These are phyloP conservation scores for Microdochium bolleyi DNA, from an alignment of 2,329 filamentous ascomycete genomes.

Conservation along the genomic window DNA sequence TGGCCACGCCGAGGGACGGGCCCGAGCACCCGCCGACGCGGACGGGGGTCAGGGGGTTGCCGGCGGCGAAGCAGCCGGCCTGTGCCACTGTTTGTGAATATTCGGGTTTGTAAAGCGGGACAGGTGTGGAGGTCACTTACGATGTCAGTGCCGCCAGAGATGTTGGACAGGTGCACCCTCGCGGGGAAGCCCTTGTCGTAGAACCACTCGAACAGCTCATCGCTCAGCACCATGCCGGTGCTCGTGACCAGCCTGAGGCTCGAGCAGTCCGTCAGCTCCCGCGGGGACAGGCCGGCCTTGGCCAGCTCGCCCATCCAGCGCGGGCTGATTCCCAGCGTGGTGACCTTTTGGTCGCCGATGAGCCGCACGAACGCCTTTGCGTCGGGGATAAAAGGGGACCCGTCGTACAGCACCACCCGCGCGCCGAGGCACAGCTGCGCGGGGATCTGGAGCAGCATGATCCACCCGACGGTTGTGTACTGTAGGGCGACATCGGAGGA, in stretches of 20 bases:
- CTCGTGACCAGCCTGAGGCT: constrained; percentile 54
- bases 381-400: constrained; percentile 70
- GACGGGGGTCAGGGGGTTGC: constrained; percentile 63
- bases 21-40: constrained; percentile 48
- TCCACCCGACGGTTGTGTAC: constrained; percentile 71
- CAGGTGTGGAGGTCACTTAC: constrained; percentile 28
- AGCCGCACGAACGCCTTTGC: constrained; percentile 54
- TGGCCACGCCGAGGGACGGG: constrained; percentile 37
- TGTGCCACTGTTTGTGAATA: too few relatives aligned
- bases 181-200: constrained; percentile 63
- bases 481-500: constrained; percentile 37
- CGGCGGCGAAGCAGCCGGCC: constrained; percentile 52
- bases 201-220: constrained; percentile 74
- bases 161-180: constrained; percentile 60
- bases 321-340: constrained; percentile 67
- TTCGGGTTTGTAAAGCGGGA: too few relatives aligned
- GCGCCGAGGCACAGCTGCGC: constrained; percentile 51
- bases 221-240: constrained; percentile 76
- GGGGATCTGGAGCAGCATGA: constrained; percentile 70
- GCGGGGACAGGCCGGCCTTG: constrained; percentile 54
- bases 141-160: constrained; percentile 72
- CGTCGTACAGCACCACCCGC: constrained; percentile 68
- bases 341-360: constrained; percentile 55
- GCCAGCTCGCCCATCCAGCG: constrained; percentile 69
- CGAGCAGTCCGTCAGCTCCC: constrained; percentile 54